Evolutionary conservation across 208 protist species (phyloP).

Genomic region (Wallacemonas sp.): DNA sequence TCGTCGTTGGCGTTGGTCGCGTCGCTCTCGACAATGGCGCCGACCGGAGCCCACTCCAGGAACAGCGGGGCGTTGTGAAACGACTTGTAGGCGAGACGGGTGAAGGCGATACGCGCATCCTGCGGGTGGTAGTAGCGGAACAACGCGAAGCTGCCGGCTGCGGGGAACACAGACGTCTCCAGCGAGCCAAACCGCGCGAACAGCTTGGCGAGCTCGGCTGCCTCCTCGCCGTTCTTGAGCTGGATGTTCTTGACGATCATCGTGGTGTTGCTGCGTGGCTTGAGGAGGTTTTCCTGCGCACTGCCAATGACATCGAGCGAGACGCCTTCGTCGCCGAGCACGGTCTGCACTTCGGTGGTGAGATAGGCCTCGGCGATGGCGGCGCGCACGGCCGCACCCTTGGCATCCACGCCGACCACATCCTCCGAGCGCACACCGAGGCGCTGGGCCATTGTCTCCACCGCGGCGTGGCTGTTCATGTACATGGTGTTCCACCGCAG

Average conservation of each 20-base stretch:
- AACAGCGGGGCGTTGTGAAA: conserved; percentile 95
- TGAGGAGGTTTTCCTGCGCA: conserved; percentile 59
- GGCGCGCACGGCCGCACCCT: conserved; percentile 88
- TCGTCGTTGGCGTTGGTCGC: conserved; percentile 11
- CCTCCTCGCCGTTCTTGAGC: conserved; percentile 46
- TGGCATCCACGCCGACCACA: conserved; percentile 57
- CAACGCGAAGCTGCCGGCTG: conserved; percentile 61
- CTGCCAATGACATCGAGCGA: conserved; percentile 69
- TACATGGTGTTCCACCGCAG: conserved; percentile 81
- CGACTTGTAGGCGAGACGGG: conserved; percentile 93
- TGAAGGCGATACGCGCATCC: conserved; percentile 93
- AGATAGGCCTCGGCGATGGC: conserved; percentile 87
- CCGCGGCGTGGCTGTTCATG: conserved; percentile 82
- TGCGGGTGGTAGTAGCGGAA: conserved; percentile 78
- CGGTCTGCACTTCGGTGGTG: conserved; percentile 71
- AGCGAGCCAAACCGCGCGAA: conserved; percentile 73
- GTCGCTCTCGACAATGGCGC: conserved; percentile 64
- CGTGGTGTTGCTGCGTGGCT: conserved; percentile 77
- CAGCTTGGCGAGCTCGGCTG: conserved; percentile 57
- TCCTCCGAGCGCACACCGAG: conserved; percentile 61
- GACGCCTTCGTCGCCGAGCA: conserved; percentile 78
- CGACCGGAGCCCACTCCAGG: conserved; percentile 98
- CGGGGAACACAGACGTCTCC: conserved; percentile 73
- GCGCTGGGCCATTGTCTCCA: conserved; percentile 65
- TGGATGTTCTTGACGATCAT: conserved; percentile 85